Percentiles rank a stretch among this genome's conserved stretches.
Conservation (phyloP, 805 yeast species). For the Komagataella phaffii region DNA sequence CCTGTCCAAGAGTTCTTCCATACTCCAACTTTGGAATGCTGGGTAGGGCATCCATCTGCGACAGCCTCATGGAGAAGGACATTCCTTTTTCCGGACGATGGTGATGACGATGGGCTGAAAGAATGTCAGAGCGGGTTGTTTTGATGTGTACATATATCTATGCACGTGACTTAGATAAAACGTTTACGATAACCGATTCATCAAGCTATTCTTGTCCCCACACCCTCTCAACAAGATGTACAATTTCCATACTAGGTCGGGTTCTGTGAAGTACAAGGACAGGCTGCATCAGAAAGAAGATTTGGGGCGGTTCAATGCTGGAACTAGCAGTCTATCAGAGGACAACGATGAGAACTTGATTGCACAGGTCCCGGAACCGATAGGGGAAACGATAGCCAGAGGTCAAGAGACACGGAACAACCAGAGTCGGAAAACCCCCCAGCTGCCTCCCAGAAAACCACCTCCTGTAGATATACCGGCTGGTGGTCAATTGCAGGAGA, state of each 20-base stretch:
- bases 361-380: background rate
- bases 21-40: conserved; percentile 27
- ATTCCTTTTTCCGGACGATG: background rate
- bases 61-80: conserved; percentile 11
- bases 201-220: background rate
- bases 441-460: background rate
- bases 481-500: background rate
- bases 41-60: conserved; percentile 36
- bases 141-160: background rate
- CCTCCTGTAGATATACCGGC: background rate
- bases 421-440: background rate
- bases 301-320: background rate
- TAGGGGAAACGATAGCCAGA: background rate
- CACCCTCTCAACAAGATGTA: background rate
- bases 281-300: background rate
- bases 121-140: background rate
- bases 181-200: background rate
- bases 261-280: background rate
- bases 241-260: background rate
- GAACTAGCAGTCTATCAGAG: background rate
- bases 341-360: background rate
- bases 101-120: background rate
- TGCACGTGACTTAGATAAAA: background rate
- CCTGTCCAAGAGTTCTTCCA: conserved; percentile 50
- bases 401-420: background rate